Evolutionary conservation across 2,329 filamentous ascomycete species (phyloP), one percentile per base, ranked within the genome.

Genomic region (Biscogniauxia sp.): DNA sequence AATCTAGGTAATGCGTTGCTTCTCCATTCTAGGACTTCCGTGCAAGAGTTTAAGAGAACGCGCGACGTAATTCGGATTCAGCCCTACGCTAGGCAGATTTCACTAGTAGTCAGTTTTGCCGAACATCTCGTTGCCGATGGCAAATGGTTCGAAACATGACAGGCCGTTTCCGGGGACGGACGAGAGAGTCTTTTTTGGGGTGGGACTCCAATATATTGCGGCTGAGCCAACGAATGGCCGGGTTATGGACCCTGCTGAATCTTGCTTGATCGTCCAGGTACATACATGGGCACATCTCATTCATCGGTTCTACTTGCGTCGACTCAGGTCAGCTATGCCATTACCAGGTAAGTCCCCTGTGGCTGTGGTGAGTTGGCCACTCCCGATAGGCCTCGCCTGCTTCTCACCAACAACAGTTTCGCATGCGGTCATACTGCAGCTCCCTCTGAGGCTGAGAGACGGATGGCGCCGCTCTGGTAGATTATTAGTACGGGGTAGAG

Each of bases 21-120:
- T 45, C 15, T n/a, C 37, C 37, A 45, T 13, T 32, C 28, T 4
- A 32, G 7, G 28, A 32, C 28, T 32, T 32, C 7, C 28, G 11
- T 13, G 9, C 6, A 32, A 32, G 11, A 32, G 7, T 8, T 32
- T 3, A 13, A 32, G 28, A 7, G 28, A 7, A 32, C 28, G 15
- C 37, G n/a, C n/a, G 17, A 17, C n/a, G 7, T n/a, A 2, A 6
- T 45, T n/a, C 15, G n/a, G 37, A 62, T 64, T 64, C 64, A 66
- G 64, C 64, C 64, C 53, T 60, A 59, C 49, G 25, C 32, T 54
- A 56, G 64, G 62, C 60, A 61, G 62, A 62, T 50, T 63, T 59
- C 5, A 23, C 5, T 45, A 5, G 13, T 45, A 15, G 13, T 45
- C 37, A 6, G 37, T 45, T 13, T n/a, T 45, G 11, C n/a, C 37